Evolutionary conservation across 768 basidiomycete genomes (phyloP), one percentile per base, ranked within the genome.

Genomic region (Tylopilus vinaceipallidus): DNA sequence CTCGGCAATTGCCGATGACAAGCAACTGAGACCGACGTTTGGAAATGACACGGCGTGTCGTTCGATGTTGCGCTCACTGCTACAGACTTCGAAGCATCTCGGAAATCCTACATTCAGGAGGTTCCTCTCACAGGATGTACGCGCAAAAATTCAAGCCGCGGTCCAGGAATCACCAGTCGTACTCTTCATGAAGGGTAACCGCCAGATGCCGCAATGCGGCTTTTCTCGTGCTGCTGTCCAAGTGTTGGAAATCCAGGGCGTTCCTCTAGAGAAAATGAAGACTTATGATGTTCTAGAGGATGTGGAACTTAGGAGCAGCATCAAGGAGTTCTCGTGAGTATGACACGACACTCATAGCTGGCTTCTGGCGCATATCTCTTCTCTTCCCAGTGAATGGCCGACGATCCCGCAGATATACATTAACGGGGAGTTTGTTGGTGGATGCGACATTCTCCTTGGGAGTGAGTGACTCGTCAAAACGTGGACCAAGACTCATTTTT

Each of bases 271-370:
- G 64, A 94, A 94, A 71, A 67, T 98, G 63, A 80, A 86, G 74
- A 87, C 93, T 5, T 98, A 87, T 68, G 88, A 99, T 65, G 91
- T 95, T 22, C 72, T 99, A 47, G 87, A 79, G 60, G 95, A 98
- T 65, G 64, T 73, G 22, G 91, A 98, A 67, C 73, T 99, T 39
- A 75, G 95, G 54, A 82, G 62, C 58, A 81, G 83, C 3, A 95
- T 98, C 66, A 98, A 99, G 71, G 94, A 98, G 68, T 98, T 91
- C 67, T 95, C 92, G 95, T 98, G 58, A 64, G 93, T 83, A n/a
- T 4, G 29, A 20, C 35, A n/a, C 32, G 32, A 30, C 39, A 6
- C n/a, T 29, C 12, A 34, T 16, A 1, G 10, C 36, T 3, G 22
- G 33, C 14, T 30, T 38, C 30, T 19, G 38, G 4, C 23, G n/a